phyloP scores from a whole-genome alignment of 176 grass and related monocot genomes.

The Themeda triandra region DNA sequence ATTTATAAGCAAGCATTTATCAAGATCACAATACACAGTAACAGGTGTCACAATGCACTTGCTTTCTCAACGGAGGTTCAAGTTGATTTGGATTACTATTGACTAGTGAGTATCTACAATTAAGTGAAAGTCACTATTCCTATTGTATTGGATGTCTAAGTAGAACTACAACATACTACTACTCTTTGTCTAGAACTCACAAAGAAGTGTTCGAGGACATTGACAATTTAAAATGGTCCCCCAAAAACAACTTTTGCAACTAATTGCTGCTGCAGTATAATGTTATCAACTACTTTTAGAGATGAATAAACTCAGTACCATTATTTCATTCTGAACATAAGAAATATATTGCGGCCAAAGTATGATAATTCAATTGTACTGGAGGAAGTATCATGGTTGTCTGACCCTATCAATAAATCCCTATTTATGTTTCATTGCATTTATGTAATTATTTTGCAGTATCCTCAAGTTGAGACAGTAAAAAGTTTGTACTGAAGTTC shows the following conservation, averaged over 20 bases:
- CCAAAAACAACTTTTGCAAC: neutral
- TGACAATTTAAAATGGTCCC: neutral
- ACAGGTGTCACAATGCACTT: neutral
- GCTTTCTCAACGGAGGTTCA: neutral
- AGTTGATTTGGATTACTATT: neutral
- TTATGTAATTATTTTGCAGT: neutral
- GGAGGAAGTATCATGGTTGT: neutral
- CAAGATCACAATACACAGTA: neutral
- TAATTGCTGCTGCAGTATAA: neutral
- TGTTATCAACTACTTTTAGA: neutral
- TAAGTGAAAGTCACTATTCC: neutral
- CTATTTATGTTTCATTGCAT: neutral
- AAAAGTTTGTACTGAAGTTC: neutral
- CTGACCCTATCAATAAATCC: neutral
- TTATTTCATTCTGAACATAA: neutral
- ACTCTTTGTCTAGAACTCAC: neutral
- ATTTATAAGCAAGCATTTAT: conserved; percentile 2
- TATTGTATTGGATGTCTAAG: neutral
- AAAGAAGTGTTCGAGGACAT: neutral
- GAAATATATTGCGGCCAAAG: neutral
- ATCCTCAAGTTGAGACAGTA: neutral
- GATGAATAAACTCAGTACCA: neutral
- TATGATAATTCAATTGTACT: neutral
- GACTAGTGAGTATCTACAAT: neutral
- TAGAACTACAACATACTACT: neutral